phyloP scores from a whole-genome alignment of 1,284 basidiomycete genomes.

The Schizophyllum amplum region DNA sequence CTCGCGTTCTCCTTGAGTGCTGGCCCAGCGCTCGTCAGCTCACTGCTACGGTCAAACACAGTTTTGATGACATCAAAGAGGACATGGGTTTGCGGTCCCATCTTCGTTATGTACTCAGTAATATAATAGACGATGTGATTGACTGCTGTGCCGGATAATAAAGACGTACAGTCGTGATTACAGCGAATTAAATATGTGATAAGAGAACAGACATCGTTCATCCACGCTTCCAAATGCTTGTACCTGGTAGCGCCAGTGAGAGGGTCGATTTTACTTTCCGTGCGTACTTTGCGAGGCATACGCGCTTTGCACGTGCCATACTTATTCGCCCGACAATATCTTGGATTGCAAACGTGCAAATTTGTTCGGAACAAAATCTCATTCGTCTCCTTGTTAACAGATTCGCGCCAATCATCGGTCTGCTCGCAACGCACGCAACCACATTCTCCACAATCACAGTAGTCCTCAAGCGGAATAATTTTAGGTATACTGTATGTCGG shows the following conservation, averaged over 20 bases:
- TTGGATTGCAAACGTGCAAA: background rate
- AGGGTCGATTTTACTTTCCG: slow-evolving; percentile 17
- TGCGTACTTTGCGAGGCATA: background rate
- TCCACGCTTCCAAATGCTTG: slow-evolving; percentile 22
- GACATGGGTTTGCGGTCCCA: slow-evolving; percentile 27
- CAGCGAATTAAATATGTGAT: slow-evolving; percentile 25
- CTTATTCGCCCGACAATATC: background rate
- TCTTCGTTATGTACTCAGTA: slow-evolving; percentile 35
- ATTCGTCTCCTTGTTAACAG: background rate
- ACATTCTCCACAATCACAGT: background rate
- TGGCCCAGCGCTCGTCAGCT: slow-evolving; percentile 14
- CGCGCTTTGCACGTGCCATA: background rate
- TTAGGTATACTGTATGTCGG: background rate
- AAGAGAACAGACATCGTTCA: slow-evolving; percentile 31
- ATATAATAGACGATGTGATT: slow-evolving; percentile 34
- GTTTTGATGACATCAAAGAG: slow-evolving; percentile 26
- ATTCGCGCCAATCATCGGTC: background rate
- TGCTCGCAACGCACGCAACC: background rate
- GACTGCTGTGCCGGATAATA: slow-evolving; percentile 28
- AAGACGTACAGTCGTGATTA: slow-evolving; percentile 36
- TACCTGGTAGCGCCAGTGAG: slow-evolving; percentile 23
- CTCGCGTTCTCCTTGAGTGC: slow-evolving; percentile 16
- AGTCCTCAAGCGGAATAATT: background rate
- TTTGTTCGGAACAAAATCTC: background rate
- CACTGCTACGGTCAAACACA: slow-evolving; percentile 22